These are phyloP conservation scores for Selaginella tamariscina DNA, from an alignment of 75 land plant species.

Conservation along the genomic window DNA sequence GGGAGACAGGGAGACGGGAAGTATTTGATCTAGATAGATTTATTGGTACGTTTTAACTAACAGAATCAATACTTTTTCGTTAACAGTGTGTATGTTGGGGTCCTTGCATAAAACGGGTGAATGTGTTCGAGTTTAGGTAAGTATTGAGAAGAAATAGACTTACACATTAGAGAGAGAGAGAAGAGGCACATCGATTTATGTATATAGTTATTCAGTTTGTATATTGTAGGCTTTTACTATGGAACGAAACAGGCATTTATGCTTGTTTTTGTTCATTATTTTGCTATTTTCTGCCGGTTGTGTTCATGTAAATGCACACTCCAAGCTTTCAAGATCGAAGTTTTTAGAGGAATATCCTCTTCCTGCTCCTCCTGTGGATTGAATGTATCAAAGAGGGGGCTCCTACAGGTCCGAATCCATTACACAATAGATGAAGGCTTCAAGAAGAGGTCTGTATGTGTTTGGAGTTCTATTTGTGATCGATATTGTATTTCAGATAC, in stretches of 20 bases:
- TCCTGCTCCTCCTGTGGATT: neutral
- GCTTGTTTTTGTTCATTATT: neutral
- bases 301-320: neutral
- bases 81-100: no score
- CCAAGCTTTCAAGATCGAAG: neutral
- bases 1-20: no score
- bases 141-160: no score
- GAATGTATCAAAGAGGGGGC: neutral
- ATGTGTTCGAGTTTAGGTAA: no score
- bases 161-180: no score
- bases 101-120: no score
- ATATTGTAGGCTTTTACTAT: neutral
- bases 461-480: no score
- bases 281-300: neutral
- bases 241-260: neutral
- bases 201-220: neutral
- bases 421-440: slow-evolving; percentile 2
- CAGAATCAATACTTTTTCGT: no score
- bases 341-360: neutral
- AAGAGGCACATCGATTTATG: neutral
- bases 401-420: neutral
- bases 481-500: no score
- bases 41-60: no score
- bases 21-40: no score
- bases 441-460: no score